Base-by-base conservation (phyloP, 495 filamentous ascomycete species). In the Penicillium canescens region DNA sequence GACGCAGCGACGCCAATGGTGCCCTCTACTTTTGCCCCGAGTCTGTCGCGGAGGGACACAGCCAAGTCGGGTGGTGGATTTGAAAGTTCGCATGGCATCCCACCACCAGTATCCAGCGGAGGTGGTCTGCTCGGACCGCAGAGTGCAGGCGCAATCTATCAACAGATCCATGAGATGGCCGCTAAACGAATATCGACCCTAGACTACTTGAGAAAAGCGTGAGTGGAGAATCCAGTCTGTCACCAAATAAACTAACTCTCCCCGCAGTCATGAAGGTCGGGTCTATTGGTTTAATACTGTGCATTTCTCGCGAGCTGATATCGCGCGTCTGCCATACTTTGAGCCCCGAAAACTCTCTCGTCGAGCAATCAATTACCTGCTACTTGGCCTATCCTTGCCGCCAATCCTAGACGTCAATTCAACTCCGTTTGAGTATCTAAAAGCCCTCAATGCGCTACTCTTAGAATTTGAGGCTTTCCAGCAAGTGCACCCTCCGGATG, bases 241-340 rank as follows among this genome's bases (percentile, higher is more conserved):
- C 23, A 2, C 34, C 34, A n/a, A 46, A 42, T 24, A n/a, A 33
- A 42, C 47, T 56, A 42, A 52, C 31, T 7, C 33, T 14, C 40
- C 26, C 42, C 34, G 4, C 61, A 96, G 91, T 20, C 89, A 96
- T 59, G 91, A 96, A 74, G 93, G 95, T 43, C 87, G 88, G 46
- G 85, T 96, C 20, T 97, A 96, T 75, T 98, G 93, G 92, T 96
- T 96, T 71, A 96, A 96, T 72, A 95, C 94, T 0, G 81, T 97
- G 40, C 86, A 94, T 67, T 96, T 96, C 70, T 86, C 89, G 54
- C 91, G 90, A 57, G 69, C 83, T 21, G 91, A 96, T 67, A 79
- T 98, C 28, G 71, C 81, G 28, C 87, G 83, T 55, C 84, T 96
- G 68, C 86, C 95, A 26, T 96, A 91, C 69, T 92, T 96, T 61